Conservation (phyloP, 257 asterid species). For the Jacaranda copaia region DNA sequence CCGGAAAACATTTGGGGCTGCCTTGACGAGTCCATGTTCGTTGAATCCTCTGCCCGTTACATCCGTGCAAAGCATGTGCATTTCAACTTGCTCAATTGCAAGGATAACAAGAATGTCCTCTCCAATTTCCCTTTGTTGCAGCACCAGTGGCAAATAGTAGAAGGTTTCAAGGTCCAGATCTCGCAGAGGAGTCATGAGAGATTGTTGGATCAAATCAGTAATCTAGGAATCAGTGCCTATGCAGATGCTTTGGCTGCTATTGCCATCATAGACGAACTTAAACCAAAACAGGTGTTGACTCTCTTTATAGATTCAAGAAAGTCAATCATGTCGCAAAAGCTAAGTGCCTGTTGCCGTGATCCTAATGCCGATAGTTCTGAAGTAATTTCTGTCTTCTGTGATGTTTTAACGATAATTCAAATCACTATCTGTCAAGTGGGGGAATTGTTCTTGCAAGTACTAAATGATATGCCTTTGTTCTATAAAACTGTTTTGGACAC, state of each 20-base stretch:
- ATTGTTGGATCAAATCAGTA: conserved; percentile 71
- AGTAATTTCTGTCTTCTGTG: conserved; percentile 84
- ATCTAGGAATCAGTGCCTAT: conserved; percentile 74
- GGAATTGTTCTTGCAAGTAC: conserved; percentile 87
- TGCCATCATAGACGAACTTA: conserved; percentile 84
- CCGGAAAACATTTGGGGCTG: conserved; percentile 99
- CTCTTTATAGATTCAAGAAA: conserved; percentile 86
- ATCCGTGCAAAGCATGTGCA: conserved; percentile 92
- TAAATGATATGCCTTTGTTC: conserved; percentile 93
- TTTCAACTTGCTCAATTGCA: conserved; percentile 55
- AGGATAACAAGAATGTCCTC: conserved; percentile 61
- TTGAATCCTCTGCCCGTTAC: conserved; percentile 89
- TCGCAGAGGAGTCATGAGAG: conserved; percentile 92
- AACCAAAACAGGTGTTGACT: conserved; percentile 77
- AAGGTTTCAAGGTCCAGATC: conserved; percentile 92
- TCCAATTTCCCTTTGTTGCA: conserved; percentile 88
- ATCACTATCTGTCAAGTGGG: conserved; percentile 94
- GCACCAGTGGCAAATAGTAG: conserved; percentile 99
- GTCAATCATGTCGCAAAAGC: conserved; percentile 74
- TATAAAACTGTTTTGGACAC: conserved; percentile 82
- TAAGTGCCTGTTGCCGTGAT: conserved; percentile 74
- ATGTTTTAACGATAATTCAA: conserved; percentile 85
- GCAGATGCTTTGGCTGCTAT: conserved; percentile 97
- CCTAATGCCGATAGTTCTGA: conserved; percentile 67
- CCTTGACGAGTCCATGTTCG: conserved; percentile 93